These are phyloP conservation scores for Corylus americana DNA, from an alignment of 306 rosid genomes.

Conservation along the genomic window DNA sequence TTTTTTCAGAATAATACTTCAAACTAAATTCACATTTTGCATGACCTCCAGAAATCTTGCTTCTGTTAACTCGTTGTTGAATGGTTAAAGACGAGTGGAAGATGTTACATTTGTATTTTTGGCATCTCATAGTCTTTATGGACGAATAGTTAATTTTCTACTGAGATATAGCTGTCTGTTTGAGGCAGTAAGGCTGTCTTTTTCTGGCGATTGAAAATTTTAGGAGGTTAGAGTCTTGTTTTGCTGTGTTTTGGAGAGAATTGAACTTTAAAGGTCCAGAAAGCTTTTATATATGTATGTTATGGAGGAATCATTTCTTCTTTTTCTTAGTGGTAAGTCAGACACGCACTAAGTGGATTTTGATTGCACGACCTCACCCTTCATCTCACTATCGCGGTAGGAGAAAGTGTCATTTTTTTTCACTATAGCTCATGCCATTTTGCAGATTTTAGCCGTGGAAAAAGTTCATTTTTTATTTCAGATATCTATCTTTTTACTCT, in stretches of 20 bases:
- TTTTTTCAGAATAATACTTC: background rate
- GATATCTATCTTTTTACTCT: background rate
- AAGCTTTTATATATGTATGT: background rate
- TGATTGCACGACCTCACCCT: background rate
- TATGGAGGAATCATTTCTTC: background rate
- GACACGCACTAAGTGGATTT: background rate
- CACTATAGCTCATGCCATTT: background rate
- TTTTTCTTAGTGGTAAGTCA: background rate
- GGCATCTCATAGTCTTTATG: background rate
- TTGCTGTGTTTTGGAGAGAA: background rate
- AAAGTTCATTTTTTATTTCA: background rate
- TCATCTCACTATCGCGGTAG: background rate
- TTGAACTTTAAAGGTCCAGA: background rate
- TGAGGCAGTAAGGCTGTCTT: background rate
- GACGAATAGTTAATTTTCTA: conserved; percentile 1
- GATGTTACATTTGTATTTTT: background rate
- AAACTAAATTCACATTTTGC: background rate
- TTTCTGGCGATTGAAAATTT: background rate
- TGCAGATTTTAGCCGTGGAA: conserved; percentile 1
- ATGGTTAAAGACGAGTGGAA: background rate
- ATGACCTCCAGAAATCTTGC: background rate
- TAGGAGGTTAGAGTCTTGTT: background rate
- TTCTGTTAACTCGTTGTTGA: background rate
- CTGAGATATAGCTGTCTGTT: background rate
- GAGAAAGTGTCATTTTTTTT: background rate